A percentile compares a stretch with the other conserved stretches of the same genome.
These are phyloP conservation scores for Geranium rotundifolium DNA, from an alignment of 345 rosid genomes.

Conservation along the genomic window DNA sequence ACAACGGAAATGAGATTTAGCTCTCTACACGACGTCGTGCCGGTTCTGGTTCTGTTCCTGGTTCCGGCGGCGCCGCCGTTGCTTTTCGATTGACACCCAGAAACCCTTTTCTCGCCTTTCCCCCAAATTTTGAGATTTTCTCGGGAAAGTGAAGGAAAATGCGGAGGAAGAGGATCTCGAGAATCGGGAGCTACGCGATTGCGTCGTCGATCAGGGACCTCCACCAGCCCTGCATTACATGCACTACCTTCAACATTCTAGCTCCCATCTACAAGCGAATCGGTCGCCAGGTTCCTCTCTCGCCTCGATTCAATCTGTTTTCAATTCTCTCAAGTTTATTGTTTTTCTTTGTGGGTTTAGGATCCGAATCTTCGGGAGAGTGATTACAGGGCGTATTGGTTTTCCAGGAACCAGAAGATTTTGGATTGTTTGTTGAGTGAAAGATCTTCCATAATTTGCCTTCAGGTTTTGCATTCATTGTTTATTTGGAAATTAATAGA, in stretches of 20 bases:
- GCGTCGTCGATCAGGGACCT: constrained; percentile 61
- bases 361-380: constrained; percentile 70
- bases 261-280: constrained; percentile 89
- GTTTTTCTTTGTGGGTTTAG: constrained; percentile 13
- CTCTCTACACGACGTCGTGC: neutral
- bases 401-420: constrained; percentile 62
- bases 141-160: constrained; percentile 2
- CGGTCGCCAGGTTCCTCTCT: constrained; percentile 27
- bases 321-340: neutral
- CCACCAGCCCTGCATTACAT: constrained; percentile 67
- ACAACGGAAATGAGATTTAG: neutral
- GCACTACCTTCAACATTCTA: constrained; percentile 78
- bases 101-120: constrained; percentile 1
- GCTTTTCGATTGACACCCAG: neutral
- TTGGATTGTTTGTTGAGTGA: constrained; percentile 51
- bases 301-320: neutral
- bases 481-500: neutral
- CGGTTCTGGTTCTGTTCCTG: neutral
- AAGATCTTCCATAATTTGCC: too few species aligned
- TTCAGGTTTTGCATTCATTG: too few species aligned
- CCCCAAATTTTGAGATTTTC: neutral
- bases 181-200: constrained; percentile 85
- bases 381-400: constrained; percentile 59
- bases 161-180: constrained; percentile 36
- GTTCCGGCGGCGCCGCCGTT: neutral